Conservation (phyloP, 495 filamentous ascomycete genomes). For the Aspergillus diversus region DNA sequence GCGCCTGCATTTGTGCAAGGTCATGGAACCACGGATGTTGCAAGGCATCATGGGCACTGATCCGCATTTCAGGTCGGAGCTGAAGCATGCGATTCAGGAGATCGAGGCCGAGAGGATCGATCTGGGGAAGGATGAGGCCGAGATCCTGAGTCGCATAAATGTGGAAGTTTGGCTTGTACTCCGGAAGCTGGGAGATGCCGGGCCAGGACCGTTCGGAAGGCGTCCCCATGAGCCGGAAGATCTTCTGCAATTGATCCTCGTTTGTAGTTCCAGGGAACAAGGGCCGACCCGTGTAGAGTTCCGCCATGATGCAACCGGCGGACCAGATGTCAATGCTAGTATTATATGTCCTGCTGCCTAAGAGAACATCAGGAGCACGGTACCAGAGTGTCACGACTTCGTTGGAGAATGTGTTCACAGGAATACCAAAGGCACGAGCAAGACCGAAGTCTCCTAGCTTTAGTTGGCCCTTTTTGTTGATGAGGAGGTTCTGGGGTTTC, state of each 20-base stretch:
- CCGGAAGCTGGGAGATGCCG: slow-evolving; percentile 83
- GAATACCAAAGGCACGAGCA: slow-evolving; percentile 92
- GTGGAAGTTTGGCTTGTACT: slow-evolving; percentile 93
- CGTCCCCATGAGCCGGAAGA: slow-evolving; percentile 97
- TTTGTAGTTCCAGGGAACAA: slow-evolving; percentile 95
- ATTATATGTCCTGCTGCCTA: slow-evolving; percentile 91
- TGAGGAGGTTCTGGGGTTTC: slow-evolving; percentile 93
- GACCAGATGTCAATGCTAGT: slow-evolving; percentile 99
- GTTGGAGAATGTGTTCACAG: slow-evolving; percentile 97
- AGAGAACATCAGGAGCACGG: slow-evolving; percentile 88
- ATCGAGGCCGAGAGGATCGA: slow-evolving; percentile 84
- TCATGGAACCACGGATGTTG: slow-evolving; percentile 90
- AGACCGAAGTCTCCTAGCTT: slow-evolving; percentile 97
- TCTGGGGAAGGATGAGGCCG: slow-evolving; percentile 80
- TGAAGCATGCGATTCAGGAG: slow-evolving; percentile 89
- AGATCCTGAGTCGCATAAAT: slow-evolving; percentile 95
- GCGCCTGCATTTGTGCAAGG: slow-evolving; percentile 54
- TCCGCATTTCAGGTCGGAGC: slow-evolving; percentile 86
- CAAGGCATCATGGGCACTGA: slow-evolving; percentile 81
- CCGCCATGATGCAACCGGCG: slow-evolving; percentile 97
- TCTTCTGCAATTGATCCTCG: slow-evolving; percentile 92
- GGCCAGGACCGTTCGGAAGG: slow-evolving; percentile 93
- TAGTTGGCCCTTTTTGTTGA: slow-evolving; percentile 87
- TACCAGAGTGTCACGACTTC: slow-evolving; percentile 98
- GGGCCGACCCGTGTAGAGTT: slow-evolving; percentile 93